These are phyloP conservation scores for Thymus mandschuricus DNA, from an alignment of 257 asterid genomes.

Conservation along the genomic window DNA sequence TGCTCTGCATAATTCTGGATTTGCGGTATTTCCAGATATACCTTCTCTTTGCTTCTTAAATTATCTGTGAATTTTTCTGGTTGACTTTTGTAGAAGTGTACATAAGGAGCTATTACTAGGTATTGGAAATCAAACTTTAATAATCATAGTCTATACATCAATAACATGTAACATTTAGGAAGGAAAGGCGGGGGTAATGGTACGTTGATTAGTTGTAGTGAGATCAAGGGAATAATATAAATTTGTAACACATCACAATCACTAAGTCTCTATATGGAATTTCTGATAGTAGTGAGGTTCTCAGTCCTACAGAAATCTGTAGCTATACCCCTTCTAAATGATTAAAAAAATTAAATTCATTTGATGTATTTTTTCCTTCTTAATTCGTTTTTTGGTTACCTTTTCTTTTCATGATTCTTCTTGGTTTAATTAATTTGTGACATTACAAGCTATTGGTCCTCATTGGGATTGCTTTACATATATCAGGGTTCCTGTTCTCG, in stretches of 20 bases:
- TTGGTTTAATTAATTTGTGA: neutral
- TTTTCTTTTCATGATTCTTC: conserved; percentile 2
- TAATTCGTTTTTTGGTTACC: neutral
- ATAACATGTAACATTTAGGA: conserved; percentile 2
- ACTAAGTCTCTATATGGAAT: neutral
- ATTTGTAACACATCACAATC: conserved; percentile 5
- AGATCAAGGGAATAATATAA: conserved; percentile 7
- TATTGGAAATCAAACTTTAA: neutral
- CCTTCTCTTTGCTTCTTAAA: conserved; percentile 5
- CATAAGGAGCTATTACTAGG: neutral
- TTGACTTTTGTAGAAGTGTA: conserved; percentile 19
- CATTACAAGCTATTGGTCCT: conserved; percentile 18
- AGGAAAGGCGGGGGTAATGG: conserved; percentile 18
- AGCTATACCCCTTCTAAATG: conserved; percentile 2
- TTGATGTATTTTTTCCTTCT: neutral
- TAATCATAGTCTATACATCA: neutral
- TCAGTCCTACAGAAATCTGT: neutral
- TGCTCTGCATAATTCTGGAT: conserved; percentile 94
- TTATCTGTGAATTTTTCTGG: conserved; percentile 5
- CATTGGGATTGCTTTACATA: conserved; percentile 17
- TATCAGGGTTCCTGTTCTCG: conserved; percentile 96
- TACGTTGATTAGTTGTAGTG: conserved; percentile 17
- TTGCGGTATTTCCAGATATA: conserved; percentile 74
- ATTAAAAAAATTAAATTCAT: neutral
- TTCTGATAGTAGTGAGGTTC: conserved; percentile 14